Conservation (phyloP, 257 asterid genomes). For the Rehmannia glutinosa region DNA sequence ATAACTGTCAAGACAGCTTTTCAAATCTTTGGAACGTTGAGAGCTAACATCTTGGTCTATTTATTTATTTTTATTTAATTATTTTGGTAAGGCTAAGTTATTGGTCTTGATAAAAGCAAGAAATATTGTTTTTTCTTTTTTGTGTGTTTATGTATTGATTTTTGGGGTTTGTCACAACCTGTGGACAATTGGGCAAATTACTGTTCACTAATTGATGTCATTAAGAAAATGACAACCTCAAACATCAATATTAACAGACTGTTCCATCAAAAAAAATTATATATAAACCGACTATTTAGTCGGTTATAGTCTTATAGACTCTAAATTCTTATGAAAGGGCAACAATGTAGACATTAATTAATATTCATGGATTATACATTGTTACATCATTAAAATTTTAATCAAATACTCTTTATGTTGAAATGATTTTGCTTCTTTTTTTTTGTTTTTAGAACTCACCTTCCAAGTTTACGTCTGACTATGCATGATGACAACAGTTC, state of each 20-base stretch:
- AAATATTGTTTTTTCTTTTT: not conserved
- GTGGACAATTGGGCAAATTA: not conserved
- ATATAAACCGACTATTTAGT: no score
- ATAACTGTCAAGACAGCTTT: constrained; percentile 5
- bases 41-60: no score
- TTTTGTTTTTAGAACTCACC: no score
- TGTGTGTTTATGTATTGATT: not conserved
- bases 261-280: no score
- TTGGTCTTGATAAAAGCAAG: not conserved
- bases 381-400: not conserved
- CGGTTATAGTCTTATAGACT: no score
- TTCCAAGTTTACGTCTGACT: no score
- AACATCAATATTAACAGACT: not conserved
- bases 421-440: not conserved
- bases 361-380: not conserved
- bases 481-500: no score
- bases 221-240: constrained; percentile 10
- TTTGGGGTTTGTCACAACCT: not conserved
- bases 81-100: no score
- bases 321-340: constrained; percentile 35
- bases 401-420: no score
- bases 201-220: not conserved
- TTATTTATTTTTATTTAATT: no score
- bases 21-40: constrained; percentile 19
- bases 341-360: constrained; percentile 13